phyloP scores from a whole-genome alignment of 1,284 basidiomycete genomes.

The Athelia sp. region DNA sequence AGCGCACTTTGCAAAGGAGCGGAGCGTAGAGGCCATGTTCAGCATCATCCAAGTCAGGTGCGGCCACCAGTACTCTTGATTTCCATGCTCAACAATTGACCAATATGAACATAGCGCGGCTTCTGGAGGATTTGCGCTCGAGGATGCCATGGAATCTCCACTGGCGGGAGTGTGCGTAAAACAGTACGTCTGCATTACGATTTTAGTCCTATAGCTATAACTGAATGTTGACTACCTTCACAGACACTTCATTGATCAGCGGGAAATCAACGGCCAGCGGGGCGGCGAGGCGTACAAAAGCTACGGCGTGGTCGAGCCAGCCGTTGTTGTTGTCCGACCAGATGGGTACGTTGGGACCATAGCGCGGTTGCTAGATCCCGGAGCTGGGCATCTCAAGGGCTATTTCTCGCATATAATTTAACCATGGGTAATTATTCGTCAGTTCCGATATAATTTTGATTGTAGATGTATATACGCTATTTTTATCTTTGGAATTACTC shows the following conservation, averaged over 20 bases:
- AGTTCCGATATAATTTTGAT: too few species aligned
- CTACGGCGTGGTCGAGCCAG: constrained; percentile 50
- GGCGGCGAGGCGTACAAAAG: constrained; percentile 46
- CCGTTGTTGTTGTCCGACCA: constrained; percentile 66
- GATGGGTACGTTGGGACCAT: constrained; percentile 71
- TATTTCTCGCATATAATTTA: too few species aligned
- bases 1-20: too few species aligned
- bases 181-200: constrained; percentile 63
- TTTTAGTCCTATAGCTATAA: neutral
- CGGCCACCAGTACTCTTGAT: constrained; percentile 31
- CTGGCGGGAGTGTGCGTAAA: constrained; percentile 46
- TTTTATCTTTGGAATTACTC: too few species aligned
- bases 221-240: constrained; percentile 3
- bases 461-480: too few species aligned
- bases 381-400: too few species aligned
- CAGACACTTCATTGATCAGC: constrained; percentile 48
- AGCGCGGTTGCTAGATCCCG: constrained; percentile 30
- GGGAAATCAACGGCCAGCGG: constrained; percentile 25
- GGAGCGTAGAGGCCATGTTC: constrained; percentile 28
- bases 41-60: constrained; percentile 50
- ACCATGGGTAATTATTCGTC: too few species aligned
- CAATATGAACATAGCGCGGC: constrained; percentile 34
- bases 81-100: constrained; percentile 49
- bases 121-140: constrained; percentile 35
- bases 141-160: constrained; percentile 39